These are phyloP conservation scores for Chiua virens DNA, from an alignment of 768 basidiomycete genomes.

Conservation along the genomic window DNA sequence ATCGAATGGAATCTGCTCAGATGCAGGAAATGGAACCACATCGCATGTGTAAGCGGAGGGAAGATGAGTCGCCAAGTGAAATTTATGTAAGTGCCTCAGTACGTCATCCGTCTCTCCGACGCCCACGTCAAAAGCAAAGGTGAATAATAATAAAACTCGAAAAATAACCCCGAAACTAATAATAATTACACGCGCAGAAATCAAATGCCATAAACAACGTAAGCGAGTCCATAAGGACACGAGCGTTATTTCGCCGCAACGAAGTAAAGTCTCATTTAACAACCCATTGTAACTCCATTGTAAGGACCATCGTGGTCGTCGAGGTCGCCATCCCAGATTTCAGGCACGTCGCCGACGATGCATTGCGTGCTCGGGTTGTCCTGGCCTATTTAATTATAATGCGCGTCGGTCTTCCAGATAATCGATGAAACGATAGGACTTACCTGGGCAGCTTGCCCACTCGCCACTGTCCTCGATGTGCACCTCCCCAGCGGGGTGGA, in stretches of 20 bases:
- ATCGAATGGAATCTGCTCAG: neutral
- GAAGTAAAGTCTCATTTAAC: conserved; percentile 3
- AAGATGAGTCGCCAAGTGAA: too few species aligned
- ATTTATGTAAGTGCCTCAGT: too few species aligned
- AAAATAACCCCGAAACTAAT: too few species aligned
- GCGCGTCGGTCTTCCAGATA: neutral
- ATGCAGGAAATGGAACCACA: neutral
- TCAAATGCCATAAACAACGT: too few species aligned
- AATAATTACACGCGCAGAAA: too few species aligned
- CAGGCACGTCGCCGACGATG: conserved; percentile 27
- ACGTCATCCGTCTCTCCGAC: too few species aligned
- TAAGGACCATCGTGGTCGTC: conserved; percentile 48
- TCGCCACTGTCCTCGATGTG: conserved; percentile 44
- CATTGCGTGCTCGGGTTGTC: conserved; percentile 51
- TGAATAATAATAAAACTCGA: too few species aligned
- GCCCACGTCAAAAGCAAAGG: too few species aligned
- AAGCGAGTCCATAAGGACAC: too few species aligned
- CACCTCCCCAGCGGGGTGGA: conserved; percentile 41
- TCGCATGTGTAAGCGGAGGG: too few species aligned
- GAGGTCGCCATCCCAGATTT: conserved; percentile 42
- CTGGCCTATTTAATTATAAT: conserved; percentile 36
- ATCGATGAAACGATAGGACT: neutral
- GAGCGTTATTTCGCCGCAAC: too few species aligned
- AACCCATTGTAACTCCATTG: conserved; percentile 29
- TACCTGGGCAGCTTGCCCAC: conserved; percentile 59